Evolutionary conservation across 2,329 filamentous ascomycete genomes (phyloP).

Genomic region (Metarhizium brunneum): DNA sequence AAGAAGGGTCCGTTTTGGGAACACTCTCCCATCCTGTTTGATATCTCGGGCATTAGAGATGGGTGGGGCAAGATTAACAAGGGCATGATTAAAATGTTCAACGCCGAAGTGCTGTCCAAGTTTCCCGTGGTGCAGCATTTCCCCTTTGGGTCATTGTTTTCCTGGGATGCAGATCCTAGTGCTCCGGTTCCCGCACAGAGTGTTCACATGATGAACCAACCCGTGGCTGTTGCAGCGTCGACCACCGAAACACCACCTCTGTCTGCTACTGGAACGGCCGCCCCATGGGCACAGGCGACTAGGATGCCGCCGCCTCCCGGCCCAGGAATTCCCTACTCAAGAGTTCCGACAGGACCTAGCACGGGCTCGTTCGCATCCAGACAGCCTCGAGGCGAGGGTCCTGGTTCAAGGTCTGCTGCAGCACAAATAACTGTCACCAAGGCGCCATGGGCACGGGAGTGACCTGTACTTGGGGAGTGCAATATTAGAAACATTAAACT

Average conservation of each 20-base stretch:
- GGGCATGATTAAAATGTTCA: constrained; percentile 99
- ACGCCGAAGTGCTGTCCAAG: constrained; percentile 90
- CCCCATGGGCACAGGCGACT: constrained; percentile 34
- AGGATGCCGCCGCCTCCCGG: constrained; percentile 26
- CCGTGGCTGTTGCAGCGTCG: constrained; percentile 13
- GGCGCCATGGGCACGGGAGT: constrained; percentile 35
- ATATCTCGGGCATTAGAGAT: constrained; percentile 81
- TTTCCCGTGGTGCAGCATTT: constrained; percentile 99
- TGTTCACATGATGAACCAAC: constrained; percentile 50
- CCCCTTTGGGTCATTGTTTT: constrained; percentile 70
- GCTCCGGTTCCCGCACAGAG: constrained; percentile 40
- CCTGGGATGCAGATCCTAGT: constrained; percentile 60
- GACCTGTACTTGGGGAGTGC: neutral
- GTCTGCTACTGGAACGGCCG: constrained; percentile 26
- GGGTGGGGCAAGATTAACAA: constrained; percentile 99
- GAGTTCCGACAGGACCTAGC: constrained; percentile 21
- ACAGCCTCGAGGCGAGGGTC: constrained; percentile 10
- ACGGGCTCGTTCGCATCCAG: constrained; percentile 15
- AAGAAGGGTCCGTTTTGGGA: constrained; percentile 97
- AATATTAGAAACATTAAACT: neutral
- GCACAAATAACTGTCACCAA: constrained; percentile 33
- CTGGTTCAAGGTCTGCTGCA: constrained; percentile 21
- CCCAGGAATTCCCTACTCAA: constrained; percentile 30
- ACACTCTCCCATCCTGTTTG: constrained; percentile 87
- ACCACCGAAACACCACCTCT: constrained; percentile 2